Percentiles rank a stretch among this genome's conserved stretches.
These are phyloP conservation scores for Mesostigma viride DNA, from an alignment of 139 green algal species.

Conservation along the genomic window DNA sequence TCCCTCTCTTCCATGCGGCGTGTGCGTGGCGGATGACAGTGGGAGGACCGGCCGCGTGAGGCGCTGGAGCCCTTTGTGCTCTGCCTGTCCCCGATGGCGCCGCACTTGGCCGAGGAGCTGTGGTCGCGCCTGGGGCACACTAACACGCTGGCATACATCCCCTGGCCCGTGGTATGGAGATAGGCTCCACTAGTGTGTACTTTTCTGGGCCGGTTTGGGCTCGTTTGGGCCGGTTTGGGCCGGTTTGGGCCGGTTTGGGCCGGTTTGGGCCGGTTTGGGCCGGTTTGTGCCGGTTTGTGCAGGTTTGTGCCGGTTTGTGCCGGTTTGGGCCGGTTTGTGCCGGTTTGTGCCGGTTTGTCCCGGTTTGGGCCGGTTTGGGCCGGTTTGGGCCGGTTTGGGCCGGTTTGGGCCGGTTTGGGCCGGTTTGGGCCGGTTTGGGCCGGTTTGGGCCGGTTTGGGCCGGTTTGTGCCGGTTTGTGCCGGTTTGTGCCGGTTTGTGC, in stretches of 20 bases:
- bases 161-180: constrained; percentile 51
- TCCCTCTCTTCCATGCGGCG: too few species aligned
- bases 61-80: constrained; percentile 73
- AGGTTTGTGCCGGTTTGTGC: neutral
- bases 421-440: too few species aligned
- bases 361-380: too few species aligned
- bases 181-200: neutral
- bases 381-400: too few species aligned
- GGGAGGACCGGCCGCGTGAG: constrained; percentile 43
- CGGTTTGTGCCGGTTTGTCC: neutral
- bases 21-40: too few species aligned
- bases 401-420: too few species aligned
- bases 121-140: constrained; percentile 57
- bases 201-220: neutral
- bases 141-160: constrained; percentile 59
- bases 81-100: constrained; percentile 86
- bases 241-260: too few species aligned
- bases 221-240: neutral
- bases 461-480: too few species aligned
- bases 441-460: too few species aligned
- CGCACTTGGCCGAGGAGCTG: constrained; percentile 89
- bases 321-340: neutral
- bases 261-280: too few species aligned
- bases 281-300: neutral
- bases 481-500: too few species aligned